Base-by-base conservation (phyloP, 495 filamentous ascomycete species). In the Thermochaetoides thermophila region DNA sequence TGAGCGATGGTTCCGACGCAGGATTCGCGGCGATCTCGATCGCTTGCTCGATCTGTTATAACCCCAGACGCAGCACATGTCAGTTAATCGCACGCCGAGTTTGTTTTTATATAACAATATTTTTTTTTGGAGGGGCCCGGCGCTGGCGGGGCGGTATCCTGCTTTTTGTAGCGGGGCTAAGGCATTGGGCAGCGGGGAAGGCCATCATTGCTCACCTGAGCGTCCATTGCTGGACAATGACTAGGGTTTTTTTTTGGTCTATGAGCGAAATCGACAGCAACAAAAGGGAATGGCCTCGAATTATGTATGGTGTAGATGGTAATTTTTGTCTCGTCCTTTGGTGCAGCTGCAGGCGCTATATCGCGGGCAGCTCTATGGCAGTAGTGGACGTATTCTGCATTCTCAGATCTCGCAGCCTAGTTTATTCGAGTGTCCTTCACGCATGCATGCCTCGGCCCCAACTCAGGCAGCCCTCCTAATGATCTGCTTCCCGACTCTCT, bases 11-110 rank as follows among this genome's bases (percentile, higher is more conserved):
- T 59, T 82, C 69, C 35, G 82, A 73, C 39, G 63, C 53, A 42
- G 81, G 76, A 56, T 87, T 74, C 65, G 69, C 82, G 59, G 80
- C 81, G 63, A 93, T 84, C 54, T 89, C 71, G 61, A 95, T 86
- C 56, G 85, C 85, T 57, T 79, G 84, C 57, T 84, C 78, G 57
- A 94, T 76, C 84, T 94, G 51, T 32, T 37, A n/a, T 15, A 21
- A 26, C n/a, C n/a, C n/a, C n/a, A n/a, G n/a, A n/a, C n/a, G n/a
- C n/a, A n/a, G n/a, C n/a, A n/a, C n/a, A n/a, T n/a, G n/a, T n/a
- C n/a, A n/a, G n/a, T n/a, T n/a, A n/a, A n/a, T n/a, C n/a, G n/a
- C n/a, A n/a, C n/a, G n/a, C n/a, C n/a, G n/a, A n/a, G n/a, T n/a
- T n/a, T n/a, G n/a, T n/a, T n/a, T n/a, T n/a, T n/a, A n/a, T n/a